Conservation (phyloP, 495 filamentous ascomycete genomes). For the Delitschia confertaspora region DNA sequence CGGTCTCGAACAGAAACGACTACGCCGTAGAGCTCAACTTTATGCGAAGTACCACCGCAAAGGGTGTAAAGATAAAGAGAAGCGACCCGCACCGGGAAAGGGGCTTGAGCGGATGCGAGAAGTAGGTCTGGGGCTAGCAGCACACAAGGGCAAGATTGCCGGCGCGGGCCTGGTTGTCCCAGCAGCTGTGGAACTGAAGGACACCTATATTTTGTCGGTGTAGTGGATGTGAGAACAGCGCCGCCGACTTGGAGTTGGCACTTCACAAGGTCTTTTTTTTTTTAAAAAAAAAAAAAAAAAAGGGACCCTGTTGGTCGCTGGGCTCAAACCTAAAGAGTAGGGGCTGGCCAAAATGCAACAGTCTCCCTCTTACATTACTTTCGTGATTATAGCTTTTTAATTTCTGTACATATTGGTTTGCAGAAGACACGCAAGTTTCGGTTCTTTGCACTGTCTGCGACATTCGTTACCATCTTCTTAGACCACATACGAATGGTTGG, state of each 20-base stretch:
- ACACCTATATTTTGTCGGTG: slow-evolving; percentile 25
- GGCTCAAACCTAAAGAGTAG: slow-evolving; percentile 6
- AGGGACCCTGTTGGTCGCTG: slow-evolving; percentile 24
- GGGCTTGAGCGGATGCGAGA: slow-evolving; percentile 92
- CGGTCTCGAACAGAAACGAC: slow-evolving; percentile 86
- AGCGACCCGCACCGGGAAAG: slow-evolving; percentile 62
- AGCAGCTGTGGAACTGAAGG: slow-evolving; percentile 13
- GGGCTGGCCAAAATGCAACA: not conserved
- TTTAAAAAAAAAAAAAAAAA: not conserved
- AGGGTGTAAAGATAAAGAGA: slow-evolving; percentile 53
- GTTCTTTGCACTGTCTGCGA: no score
- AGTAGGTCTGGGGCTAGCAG: slow-evolving; percentile 78
- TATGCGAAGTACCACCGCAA: slow-evolving; percentile 73
- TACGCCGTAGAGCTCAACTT: slow-evolving; percentile 82
- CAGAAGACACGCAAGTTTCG: no score
- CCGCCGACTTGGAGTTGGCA: slow-evolving; percentile 21
- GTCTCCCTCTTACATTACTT: not conserved
- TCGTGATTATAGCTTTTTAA: not conserved
- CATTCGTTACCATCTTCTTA: no score
- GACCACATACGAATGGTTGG: no score
- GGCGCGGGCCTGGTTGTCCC: slow-evolving; percentile 6
- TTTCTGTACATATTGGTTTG: no score
- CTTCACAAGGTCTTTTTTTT: slow-evolving; percentile 10
- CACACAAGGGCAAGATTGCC: slow-evolving; percentile 16
- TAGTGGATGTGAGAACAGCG: slow-evolving; percentile 17